Evolutionary conservation across 2,329 filamentous ascomycete species (phyloP).

Genomic region (Atkinsonella hypoxylon): DNA sequence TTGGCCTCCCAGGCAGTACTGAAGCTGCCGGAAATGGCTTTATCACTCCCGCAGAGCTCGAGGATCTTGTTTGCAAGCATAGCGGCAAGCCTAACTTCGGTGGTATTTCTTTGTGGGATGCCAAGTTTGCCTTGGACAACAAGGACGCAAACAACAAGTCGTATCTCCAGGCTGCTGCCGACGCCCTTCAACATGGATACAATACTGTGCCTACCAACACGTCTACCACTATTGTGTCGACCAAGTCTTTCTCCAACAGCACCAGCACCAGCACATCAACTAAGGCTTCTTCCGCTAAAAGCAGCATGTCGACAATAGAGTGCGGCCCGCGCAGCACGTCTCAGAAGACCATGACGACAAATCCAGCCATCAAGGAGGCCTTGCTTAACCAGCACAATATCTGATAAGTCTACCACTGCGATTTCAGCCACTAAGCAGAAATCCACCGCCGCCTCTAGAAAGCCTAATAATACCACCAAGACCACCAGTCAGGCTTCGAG

Average conservation of each 20-base stretch:
- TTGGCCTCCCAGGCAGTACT: constrained; percentile 28
- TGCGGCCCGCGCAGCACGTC: neutral
- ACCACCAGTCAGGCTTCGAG: neutral
- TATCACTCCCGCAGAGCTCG: constrained; percentile 20
- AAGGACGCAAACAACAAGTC: constrained; percentile 21
- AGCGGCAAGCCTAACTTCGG: constrained; percentile 27
- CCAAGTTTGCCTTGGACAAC: constrained; percentile 22
- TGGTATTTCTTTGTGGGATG: constrained; percentile 35
- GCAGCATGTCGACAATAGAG: neutral
- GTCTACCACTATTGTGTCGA: constrained; percentile 8
- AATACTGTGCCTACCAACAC: constrained; percentile 14
- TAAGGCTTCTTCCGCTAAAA: constrained; percentile 4
- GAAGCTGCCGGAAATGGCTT: constrained; percentile 21
- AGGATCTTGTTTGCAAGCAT: constrained; percentile 27
- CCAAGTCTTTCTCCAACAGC: constrained; percentile 6
- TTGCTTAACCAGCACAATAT: neutral
- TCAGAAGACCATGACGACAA: neutral
- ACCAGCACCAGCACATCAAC: constrained; percentile 1
- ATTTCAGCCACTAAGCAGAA: no score
- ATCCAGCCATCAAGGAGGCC: neutral
- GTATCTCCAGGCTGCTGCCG: constrained; percentile 25
- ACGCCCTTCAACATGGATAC: constrained; percentile 27
- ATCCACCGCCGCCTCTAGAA: no score
- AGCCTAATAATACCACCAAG: no score
- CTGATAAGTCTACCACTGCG: no score